A percentile compares a stretch with the other conserved stretches of the same genome.
These are phyloP conservation scores for Favolaschia claudopus DNA, from an alignment of 768 basidiomycete genomes.

Conservation along the genomic window DNA sequence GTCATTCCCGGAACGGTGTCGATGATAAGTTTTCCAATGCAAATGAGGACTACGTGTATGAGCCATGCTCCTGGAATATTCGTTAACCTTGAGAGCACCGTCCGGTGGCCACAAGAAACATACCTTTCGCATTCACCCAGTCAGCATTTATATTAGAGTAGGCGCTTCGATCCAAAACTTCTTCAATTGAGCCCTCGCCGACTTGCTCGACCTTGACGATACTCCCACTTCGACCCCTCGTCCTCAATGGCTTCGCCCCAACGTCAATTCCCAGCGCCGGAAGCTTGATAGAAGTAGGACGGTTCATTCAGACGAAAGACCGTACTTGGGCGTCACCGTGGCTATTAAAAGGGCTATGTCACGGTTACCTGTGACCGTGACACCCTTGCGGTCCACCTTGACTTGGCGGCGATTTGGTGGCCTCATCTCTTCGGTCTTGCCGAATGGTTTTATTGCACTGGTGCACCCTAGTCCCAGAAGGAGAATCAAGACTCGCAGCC, in stretches of 20 bases:
- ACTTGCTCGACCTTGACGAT: slow-evolving; percentile 89
- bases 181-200: slow-evolving; percentile 74
- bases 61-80: slow-evolving; percentile 86
- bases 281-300: slow-evolving; percentile 62
- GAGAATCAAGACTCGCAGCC: slow-evolving; percentile 66
- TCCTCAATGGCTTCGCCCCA: slow-evolving; percentile 33
- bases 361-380: too few species aligned
- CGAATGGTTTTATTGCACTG: slow-evolving; percentile 70
- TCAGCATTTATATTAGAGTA: slow-evolving; percentile 89
- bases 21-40: slow-evolving; percentile 88
- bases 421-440: not conserved
- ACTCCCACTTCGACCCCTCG: slow-evolving; percentile 61
- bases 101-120: slow-evolving; percentile 18
- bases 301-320: slow-evolving; percentile 49
- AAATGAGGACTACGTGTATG: slow-evolving; percentile 94
- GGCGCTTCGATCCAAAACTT: slow-evolving; percentile 78
- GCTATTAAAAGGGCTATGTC: too few species aligned
- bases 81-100: not conserved
- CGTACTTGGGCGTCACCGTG: too few species aligned
- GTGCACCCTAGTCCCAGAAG: slow-evolving; percentile 67
- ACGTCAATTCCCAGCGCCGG: slow-evolving; percentile 53
- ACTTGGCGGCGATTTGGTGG: not conserved
- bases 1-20: slow-evolving; percentile 95
- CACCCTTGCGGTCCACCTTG: not conserved
- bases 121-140: slow-evolving; percentile 95